Evolutionary conservation across 306 rosid genomes (phyloP).

Genomic region (Cicer pinnatifidum): DNA sequence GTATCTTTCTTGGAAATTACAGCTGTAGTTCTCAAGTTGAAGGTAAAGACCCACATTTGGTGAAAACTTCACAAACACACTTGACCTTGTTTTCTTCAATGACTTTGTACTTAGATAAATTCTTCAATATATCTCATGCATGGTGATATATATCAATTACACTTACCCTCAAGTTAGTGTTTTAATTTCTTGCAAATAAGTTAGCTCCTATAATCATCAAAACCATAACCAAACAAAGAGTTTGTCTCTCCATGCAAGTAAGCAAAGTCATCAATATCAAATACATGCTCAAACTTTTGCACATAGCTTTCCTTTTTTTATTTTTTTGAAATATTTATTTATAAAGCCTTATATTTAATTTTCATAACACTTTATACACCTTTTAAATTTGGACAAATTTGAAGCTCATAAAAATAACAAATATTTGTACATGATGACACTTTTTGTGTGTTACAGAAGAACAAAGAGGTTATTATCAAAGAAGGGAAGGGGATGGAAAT

Average conservation of each 20-base stretch:
- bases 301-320: conserved; percentile 28
- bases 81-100: conserved; percentile 45
- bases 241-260: conserved; percentile 65
- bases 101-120: conserved; percentile 51
- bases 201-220: conserved; percentile 44
- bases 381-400: conserved; percentile 31
- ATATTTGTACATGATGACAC: conserved; percentile 39
- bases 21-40: conserved; percentile 57
- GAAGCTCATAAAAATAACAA: conserved; percentile 28
- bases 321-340: background rate
- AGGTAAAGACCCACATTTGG: conserved; percentile 80
- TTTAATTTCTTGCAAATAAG: conserved; percentile 38
- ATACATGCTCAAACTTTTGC: conserved; percentile 3
- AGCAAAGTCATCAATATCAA: conserved; percentile 36
- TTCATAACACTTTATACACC: background rate
- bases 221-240: conserved; percentile 44
- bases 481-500: conserved; percentile 51
- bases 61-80: conserved; percentile 76
- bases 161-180: conserved; percentile 51
- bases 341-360: conserved; percentile 17
- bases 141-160: conserved; percentile 44
- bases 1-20: conserved; percentile 44
- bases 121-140: conserved; percentile 59
- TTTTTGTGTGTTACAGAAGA: conserved; percentile 50
- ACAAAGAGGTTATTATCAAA: conserved; percentile 50